phyloP scores from a whole-genome alignment of 2,329 filamentous ascomycete species.

The Leptographium galeiforme region DNA sequence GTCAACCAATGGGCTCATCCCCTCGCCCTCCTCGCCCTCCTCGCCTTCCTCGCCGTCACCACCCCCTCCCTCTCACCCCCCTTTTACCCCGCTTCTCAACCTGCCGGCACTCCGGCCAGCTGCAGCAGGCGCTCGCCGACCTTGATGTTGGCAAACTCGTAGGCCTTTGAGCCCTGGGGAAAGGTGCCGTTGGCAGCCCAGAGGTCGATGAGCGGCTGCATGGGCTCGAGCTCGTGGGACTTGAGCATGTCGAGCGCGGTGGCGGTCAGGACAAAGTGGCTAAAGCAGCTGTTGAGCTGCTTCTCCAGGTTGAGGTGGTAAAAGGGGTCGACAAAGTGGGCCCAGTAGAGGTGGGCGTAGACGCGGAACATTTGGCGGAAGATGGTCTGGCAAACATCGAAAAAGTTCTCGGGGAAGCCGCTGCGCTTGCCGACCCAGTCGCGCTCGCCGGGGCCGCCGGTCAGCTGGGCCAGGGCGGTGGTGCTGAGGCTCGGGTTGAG shows the following conservation, averaged over 20 bases:
- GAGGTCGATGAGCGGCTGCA: conserved; percentile 86
- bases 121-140: conserved; percentile 46
- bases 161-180: conserved; percentile 57
- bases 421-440: conserved; percentile 85
- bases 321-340: conserved; percentile 76
- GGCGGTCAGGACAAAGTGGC: conserved; percentile 69
- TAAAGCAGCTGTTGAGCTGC: conserved; percentile 77
- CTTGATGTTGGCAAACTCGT: conserved; percentile 47
- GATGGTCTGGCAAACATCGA: conserved; percentile 82
- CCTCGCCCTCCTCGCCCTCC: too few species aligned
- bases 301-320: conserved; percentile 72
- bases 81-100: too few species aligned
- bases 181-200: conserved; percentile 84
- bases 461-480: conserved; percentile 18
- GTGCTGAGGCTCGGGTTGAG: conserved; percentile 25
- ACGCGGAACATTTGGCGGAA: conserved; percentile 98
- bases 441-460: conserved; percentile 15
- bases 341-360: conserved; percentile 95
- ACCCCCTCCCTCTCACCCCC: too few species aligned
- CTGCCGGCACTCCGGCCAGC: conserved; percentile 2
- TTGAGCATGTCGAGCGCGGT: conserved; percentile 74
- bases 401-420: conserved; percentile 82
- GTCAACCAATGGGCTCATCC: too few species aligned
- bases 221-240: conserved; percentile 84
- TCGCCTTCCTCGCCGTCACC: too few species aligned